These are phyloP conservation scores for Alternaria incomplexa DNA, from an alignment of 2,329 filamentous ascomycete genomes.

Conservation along the genomic window DNA sequence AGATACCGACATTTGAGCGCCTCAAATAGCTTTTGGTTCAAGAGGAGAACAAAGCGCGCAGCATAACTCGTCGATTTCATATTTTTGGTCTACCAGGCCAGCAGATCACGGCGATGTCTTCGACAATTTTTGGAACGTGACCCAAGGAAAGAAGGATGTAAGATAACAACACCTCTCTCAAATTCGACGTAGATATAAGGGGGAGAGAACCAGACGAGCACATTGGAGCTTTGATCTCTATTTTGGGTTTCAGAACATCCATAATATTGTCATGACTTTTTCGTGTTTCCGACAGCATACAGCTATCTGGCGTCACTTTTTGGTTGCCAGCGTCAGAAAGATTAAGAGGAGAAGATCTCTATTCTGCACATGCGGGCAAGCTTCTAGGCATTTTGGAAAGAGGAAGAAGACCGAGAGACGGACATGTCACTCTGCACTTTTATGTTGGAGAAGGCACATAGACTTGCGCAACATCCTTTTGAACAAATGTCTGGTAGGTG, in stretches of 20 bases:
- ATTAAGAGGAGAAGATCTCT: background rate
- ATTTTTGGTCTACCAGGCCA: background rate
- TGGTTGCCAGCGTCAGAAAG: no score
- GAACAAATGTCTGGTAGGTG: no score
- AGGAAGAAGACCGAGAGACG: background rate
- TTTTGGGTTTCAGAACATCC: no score
- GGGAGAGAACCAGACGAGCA: background rate
- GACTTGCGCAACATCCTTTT: no score
- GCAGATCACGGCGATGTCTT: background rate
- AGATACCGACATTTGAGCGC: background rate
- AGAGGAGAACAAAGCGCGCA: no score
- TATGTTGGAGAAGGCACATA: no score
- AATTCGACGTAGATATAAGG: background rate
- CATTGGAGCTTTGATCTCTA: fast-evolving
- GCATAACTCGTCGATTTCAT: no score
- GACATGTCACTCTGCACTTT: no score
- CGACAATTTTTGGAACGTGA: no score
- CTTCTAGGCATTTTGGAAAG: background rate
- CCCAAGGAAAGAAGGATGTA: background rate
- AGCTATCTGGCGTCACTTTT: no score
- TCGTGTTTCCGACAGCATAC: background rate
- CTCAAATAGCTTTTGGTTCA: no score
- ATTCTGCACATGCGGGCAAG: background rate
- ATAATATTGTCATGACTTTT: no score
- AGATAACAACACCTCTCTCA: fast-evolving